Evolutionary conservation across 495 filamentous ascomycete genomes (phyloP).

Genomic region (Symbiotaphrina buchneri): DNA sequence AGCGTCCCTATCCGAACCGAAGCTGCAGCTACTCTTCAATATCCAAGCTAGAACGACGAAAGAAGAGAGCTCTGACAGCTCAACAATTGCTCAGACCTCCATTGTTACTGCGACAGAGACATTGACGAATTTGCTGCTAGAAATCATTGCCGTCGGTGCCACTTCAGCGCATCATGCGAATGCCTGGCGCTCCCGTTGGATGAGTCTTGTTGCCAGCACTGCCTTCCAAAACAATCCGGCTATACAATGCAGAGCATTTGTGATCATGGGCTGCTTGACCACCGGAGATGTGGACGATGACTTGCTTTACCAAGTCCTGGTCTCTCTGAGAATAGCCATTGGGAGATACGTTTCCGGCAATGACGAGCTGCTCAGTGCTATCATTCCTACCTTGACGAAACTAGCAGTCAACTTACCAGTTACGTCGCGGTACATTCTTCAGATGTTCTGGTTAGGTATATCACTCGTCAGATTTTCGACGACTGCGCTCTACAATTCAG

Average conservation of each 20-base stretch:
- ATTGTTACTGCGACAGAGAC: conserved; percentile 12
- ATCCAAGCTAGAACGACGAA: conserved; percentile 10
- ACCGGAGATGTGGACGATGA: conserved; percentile 46
- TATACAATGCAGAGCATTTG: conserved; percentile 41
- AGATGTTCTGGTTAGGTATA: conserved; percentile 45
- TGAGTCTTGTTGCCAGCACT: conserved; percentile 44
- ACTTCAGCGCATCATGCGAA: conserved; percentile 39
- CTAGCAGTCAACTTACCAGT: conserved; percentile 44
- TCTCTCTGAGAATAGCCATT: conserved; percentile 35
- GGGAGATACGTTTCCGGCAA: conserved; percentile 31
- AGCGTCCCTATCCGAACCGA: conserved; percentile 14
- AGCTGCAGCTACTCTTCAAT: conserved; percentile 13
- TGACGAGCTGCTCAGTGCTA: conserved; percentile 43
- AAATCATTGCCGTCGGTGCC: conserved; percentile 35
- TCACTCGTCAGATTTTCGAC: conserved; percentile 38
- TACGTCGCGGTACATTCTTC: conserved; percentile 38
- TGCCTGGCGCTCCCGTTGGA: conserved; percentile 47
- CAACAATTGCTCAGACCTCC: neutral
- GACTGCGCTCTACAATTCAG: conserved; percentile 33
- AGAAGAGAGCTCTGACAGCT: conserved; percentile 8
- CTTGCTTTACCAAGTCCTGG: conserved; percentile 42
- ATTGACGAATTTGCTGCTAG: conserved; percentile 27
- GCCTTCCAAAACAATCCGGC: conserved; percentile 50
- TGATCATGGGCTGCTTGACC: conserved; percentile 45
- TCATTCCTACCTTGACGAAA: conserved; percentile 38